phyloP scores from a whole-genome alignment of 2,329 filamentous ascomycete genomes.

The Tolypocladium capitatum region DNA sequence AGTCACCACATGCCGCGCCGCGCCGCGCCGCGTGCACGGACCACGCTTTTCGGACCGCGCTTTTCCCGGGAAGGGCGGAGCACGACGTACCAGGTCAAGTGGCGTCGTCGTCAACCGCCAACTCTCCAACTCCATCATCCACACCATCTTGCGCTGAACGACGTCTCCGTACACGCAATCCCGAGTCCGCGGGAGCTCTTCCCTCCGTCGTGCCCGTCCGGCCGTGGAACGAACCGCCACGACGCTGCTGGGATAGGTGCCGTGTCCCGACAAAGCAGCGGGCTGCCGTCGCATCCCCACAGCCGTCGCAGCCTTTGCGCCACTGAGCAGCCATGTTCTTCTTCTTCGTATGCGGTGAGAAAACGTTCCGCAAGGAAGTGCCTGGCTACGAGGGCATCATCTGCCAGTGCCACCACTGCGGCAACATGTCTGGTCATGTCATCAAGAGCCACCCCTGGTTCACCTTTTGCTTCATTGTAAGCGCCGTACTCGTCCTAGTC shows the following conservation, averaged over 20 bases:
- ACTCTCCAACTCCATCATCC: not conserved
- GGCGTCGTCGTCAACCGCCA: too few relatives aligned
- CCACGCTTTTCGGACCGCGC: too few relatives aligned
- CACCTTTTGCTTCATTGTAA: constrained; percentile 63
- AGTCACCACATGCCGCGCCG: too few relatives aligned
- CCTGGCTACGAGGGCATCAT: constrained; percentile 47
- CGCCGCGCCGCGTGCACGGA: too few relatives aligned
- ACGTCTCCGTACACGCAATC: not conserved
- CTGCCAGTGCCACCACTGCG: constrained; percentile 54
- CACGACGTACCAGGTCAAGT: too few relatives aligned
- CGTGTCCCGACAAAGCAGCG: not conserved
- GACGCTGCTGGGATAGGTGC: not conserved
- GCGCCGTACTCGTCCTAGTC: constrained; percentile 10
- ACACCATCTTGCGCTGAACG: not conserved
- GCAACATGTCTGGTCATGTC: constrained; percentile 48
- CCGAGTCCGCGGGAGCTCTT: not conserved
- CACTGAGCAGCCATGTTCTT: constrained; percentile 35
- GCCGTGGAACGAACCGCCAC: not conserved
- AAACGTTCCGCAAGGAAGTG: constrained; percentile 46
- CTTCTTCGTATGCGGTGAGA: constrained; percentile 48
- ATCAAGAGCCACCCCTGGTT: constrained; percentile 60
- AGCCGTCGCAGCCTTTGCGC: not conserved
- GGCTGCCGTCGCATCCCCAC: too few relatives aligned
- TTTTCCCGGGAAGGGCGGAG: too few relatives aligned
- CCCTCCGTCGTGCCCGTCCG: not conserved